A percentile compares a stretch with the other conserved stretches of the same genome.
phyloP scores from a whole-genome alignment of 805 yeast genomes.

The Pichia pseudocactophila region DNA sequence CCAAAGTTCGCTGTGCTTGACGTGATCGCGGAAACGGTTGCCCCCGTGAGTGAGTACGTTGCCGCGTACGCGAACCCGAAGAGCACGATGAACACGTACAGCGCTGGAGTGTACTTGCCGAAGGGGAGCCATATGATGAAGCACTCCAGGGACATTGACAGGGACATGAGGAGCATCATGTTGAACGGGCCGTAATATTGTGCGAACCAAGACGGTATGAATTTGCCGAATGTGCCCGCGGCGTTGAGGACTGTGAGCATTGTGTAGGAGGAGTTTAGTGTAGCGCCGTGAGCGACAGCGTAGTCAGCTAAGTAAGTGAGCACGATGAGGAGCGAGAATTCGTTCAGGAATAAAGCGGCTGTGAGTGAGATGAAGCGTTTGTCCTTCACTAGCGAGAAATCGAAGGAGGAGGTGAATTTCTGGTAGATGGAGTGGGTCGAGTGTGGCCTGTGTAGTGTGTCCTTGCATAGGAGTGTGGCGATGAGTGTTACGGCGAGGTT shows the following conservation, averaged over 20 bases:
- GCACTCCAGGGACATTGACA: slow-evolving; percentile 37
- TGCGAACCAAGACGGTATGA: slow-evolving; percentile 27
- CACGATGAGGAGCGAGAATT: slow-evolving; percentile 37
- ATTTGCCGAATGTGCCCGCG: slow-evolving; percentile 33
- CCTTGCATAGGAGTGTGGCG: slow-evolving; percentile 33
- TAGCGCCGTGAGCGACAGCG: slow-evolving; percentile 39
- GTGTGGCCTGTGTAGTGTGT: slow-evolving; percentile 28
- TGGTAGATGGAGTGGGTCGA: slow-evolving; percentile 8
- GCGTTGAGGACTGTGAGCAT: slow-evolving; percentile 40
- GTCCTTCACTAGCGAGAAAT: slow-evolving; percentile 34
- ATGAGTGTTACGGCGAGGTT: slow-evolving; percentile 31
- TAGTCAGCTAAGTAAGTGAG: slow-evolving; percentile 47
- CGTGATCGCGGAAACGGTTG: slow-evolving; percentile 51
- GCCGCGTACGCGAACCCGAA: slow-evolving; percentile 54
- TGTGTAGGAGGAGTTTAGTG: slow-evolving; percentile 35
- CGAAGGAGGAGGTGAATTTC: slow-evolving; percentile 27
- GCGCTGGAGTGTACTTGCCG: slow-evolving; percentile 33
- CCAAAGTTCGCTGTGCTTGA: slow-evolving; percentile 51
- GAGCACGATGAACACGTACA: slow-evolving; percentile 43
- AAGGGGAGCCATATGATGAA: slow-evolving; percentile 60
- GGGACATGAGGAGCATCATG: slow-evolving; percentile 38
- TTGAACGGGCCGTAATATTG: slow-evolving; percentile 43
- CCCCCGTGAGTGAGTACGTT: slow-evolving; percentile 54
- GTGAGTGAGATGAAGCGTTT: slow-evolving; percentile 31
- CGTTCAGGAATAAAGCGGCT: slow-evolving; percentile 36